Evolutionary conservation across 1,284 basidiomycete genomes (phyloP).

Genomic region (Puccinia coronata): DNA sequence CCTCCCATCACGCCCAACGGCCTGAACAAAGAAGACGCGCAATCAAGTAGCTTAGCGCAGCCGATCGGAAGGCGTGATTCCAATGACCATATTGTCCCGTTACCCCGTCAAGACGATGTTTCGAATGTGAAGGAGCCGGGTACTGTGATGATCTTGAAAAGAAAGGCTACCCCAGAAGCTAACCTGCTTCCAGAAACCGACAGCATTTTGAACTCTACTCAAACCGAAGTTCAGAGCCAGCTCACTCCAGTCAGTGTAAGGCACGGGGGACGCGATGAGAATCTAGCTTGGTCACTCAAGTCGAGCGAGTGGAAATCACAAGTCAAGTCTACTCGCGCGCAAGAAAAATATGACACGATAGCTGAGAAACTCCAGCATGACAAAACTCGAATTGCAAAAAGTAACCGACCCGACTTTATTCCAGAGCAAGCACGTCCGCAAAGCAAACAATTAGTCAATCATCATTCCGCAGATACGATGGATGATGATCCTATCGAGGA

Average conservation of each 20-base stretch:
- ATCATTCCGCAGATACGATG: background rate
- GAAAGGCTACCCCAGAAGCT: conserved; percentile 13
- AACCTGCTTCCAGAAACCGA: conserved; percentile 1
- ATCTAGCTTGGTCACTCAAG: background rate
- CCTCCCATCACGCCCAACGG: conserved; percentile 11
- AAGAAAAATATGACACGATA: background rate
- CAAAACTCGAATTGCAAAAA: background rate
- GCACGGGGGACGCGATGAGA: background rate
- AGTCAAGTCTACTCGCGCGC: background rate
- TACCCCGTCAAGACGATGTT: background rate
- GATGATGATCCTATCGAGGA: conserved; percentile 30
- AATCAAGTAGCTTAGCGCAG: background rate
- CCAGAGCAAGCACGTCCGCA: background rate
- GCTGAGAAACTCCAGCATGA: background rate
- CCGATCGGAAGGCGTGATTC: conserved; percentile 33
- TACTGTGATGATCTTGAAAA: conserved; percentile 30
- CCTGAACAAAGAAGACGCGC: background rate
- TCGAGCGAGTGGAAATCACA: background rate
- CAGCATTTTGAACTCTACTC: background rate
- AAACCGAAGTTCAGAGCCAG: conserved; percentile 28
- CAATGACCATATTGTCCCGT: conserved; percentile 8
- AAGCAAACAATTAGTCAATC: background rate
- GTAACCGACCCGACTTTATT: background rate
- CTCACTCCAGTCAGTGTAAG: background rate
- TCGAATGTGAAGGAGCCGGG: background rate